Evolutionary conservation across 2,329 filamentous ascomycete genomes (phyloP), one percentile per base, ranked within the genome.

Genomic region (Pseudocercospora crystallina): DNA sequence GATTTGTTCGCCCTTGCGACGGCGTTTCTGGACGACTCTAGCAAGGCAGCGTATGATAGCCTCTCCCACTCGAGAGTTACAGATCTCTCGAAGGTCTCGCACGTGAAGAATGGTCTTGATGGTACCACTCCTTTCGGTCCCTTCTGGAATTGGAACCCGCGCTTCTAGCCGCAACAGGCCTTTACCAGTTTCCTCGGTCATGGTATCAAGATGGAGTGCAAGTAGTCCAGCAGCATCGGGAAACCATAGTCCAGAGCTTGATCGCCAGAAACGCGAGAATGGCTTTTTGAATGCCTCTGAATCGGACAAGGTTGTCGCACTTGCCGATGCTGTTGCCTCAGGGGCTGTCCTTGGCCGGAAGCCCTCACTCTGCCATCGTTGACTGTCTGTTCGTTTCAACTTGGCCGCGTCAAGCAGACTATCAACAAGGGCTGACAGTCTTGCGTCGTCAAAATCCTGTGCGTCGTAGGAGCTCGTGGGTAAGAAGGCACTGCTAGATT

Each of bases 1-100:
- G 44, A 96, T 80, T 52, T 81, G 81, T 59, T 84, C 80, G 4
- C 90, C 90, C 34, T 82, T 78, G 47, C 80, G 78, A 76, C 91
- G 87, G 51, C 85, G 79, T 52, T 81, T 80, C 61, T 91, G 85
- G 20, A 95, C 82, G 5, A 87, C 76, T 41, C 81, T 79, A 46
- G 88, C 83, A 10, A 99, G 73, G 51, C 85, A 83, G 35, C 77
- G 74, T 7, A 96, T 72, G 30, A 97, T 80, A 15, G 80, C 78
- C 2, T 81, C 77, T 9, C 90, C 89, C 51, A 89, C 83, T 5
- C 80, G 69, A 1, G 87, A 85, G 64, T 81, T 80, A 61, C 80
- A 82, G 8, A 99, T 76, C 57, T 95, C 89, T 46, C 87, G 83
- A 63, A 90, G 87, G 66, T 97, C 89, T 65, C 73, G 61, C 89